Evolutionary conservation across 2,329 filamentous ascomycete species (phyloP), one percentile per base, ranked within the genome.

Genomic region (Pseudogymnoascus sp.): DNA sequence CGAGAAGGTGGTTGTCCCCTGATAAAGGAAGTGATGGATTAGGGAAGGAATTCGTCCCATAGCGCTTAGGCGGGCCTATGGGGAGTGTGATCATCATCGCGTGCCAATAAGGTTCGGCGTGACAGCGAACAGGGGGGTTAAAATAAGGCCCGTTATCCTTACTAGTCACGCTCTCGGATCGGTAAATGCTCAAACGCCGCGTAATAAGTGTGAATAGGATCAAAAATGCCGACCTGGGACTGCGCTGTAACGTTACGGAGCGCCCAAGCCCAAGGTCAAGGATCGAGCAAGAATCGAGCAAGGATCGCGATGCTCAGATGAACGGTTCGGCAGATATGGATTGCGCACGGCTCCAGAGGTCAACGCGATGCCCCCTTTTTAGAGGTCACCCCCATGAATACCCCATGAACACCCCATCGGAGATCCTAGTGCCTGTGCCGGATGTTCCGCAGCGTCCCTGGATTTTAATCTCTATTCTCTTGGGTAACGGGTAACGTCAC

Each of bases 81-180:
- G 25, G 14, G 45, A 9, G 6, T n/a, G 45, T 52, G 49, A 55
- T 33, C 49, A 33, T 55, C 49, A 18, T 33, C 49, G 49, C 49
- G 49, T 55, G 49, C 49, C 49, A 55, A 55, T 55, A 55, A 55
- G 49, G 49, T 55, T 55, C 25, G 28, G 49, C 49, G 49, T 55
- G 49, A 55, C 28, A 55, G 8, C n/a, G 12, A 18, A 16, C 43
- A 31, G 23, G 45, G 45, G 45, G 45, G 45, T 52, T 33, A 33
- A 52, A 52, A 52, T 52, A 52, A 52, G 45, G 45, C 45, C 45
- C 45, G 45, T 52, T 52, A 52, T 52, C 45, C 45, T 8, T 52
- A n/a, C 45, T 55, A 33, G 49, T 55, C 49, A 55, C 49, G 49
- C 49, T 18, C n/a, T 55, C n/a, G 49, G n/a, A 18, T 55, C 25